Percentiles rank a stretch among this genome's conserved stretches.
phyloP scores from a whole-genome alignment of 1,284 basidiomycete species.

The Exobasidium cylindrosporum region DNA sequence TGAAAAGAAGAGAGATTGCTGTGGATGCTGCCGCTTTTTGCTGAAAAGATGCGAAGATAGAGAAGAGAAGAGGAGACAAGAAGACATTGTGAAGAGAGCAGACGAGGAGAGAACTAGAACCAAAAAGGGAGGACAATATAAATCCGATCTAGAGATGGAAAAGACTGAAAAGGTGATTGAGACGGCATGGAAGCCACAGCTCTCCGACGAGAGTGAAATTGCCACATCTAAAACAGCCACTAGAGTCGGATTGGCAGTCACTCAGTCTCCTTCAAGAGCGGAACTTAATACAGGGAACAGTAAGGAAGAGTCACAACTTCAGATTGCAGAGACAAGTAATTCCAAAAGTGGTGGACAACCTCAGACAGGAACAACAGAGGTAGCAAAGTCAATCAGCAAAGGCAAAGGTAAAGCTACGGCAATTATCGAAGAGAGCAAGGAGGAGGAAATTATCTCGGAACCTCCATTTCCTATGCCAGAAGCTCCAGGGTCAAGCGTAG shows the following conservation, averaged over 20 bases:
- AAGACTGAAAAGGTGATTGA: background rate
- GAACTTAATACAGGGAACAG: background rate
- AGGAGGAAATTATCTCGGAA: background rate
- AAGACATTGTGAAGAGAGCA: background rate
- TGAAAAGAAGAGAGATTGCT: background rate
- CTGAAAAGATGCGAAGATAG: background rate
- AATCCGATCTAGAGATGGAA: background rate
- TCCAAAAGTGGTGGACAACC: background rate
- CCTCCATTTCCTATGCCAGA: conserved; percentile 1
- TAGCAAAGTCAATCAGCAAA: too few species aligned
- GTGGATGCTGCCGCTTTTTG: background rate
- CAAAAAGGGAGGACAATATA: background rate
- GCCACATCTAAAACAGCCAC: too few species aligned
- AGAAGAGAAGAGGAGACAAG: background rate
- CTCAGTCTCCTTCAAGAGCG: background rate
- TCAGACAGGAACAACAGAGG: too few species aligned
- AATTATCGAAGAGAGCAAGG: background rate
- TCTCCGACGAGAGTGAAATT: too few species aligned
- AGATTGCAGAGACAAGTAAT: background rate
- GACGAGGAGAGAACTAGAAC: background rate
- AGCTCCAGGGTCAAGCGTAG: background rate
- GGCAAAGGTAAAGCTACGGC: background rate
- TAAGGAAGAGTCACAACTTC: too few species aligned
- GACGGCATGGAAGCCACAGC: too few species aligned
- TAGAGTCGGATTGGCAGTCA: too few species aligned